Conservation (phyloP, 1,139 yeast genomes). For the Zygosaccharomyces pseudobailii region DNA sequence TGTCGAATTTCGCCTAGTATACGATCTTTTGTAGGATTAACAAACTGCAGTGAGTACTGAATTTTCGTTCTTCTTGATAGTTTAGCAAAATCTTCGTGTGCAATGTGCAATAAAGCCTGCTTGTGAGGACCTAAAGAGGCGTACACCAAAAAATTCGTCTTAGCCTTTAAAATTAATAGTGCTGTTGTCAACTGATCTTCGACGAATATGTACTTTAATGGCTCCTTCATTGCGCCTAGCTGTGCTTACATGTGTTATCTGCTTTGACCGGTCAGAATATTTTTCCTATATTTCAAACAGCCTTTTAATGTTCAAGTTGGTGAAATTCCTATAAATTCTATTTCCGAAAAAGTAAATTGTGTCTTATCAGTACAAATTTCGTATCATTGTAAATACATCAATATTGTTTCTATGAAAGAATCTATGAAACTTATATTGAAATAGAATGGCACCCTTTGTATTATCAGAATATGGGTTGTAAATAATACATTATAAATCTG, state of each 20-base stretch:
- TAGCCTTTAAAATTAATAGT: conserved; percentile 12
- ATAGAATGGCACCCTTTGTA: not conserved
- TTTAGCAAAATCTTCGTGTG: conserved; percentile 13
- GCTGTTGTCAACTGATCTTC: conserved; percentile 12
- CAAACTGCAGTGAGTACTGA: conserved; percentile 5
- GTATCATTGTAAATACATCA: too few relatives aligned
- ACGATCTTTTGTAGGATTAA: not conserved
- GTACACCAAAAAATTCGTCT: conserved; percentile 16
- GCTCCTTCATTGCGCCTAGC: conserved; percentile 1
- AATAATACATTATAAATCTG: not conserved
- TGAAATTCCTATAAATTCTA: too few relatives aligned
- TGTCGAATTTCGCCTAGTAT: conserved; percentile 2
- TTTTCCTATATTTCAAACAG: not conserved
- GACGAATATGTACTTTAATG: conserved; percentile 13
- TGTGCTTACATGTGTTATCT: too few relatives aligned
- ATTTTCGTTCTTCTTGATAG: conserved; percentile 10
- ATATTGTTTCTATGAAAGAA: not conserved
- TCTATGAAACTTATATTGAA: not conserved
- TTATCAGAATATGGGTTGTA: not conserved
- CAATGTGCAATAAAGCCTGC: conserved; percentile 9
- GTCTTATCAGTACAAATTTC: too few relatives aligned
- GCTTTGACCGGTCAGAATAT: not conserved
- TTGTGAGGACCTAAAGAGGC: conserved; percentile 20
- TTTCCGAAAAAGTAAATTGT: too few relatives aligned
- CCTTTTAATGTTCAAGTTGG: too few relatives aligned